Base-by-base conservation (phyloP, 2,329 filamentous ascomycete species). In the Paramyrothecium roridum region DNA sequence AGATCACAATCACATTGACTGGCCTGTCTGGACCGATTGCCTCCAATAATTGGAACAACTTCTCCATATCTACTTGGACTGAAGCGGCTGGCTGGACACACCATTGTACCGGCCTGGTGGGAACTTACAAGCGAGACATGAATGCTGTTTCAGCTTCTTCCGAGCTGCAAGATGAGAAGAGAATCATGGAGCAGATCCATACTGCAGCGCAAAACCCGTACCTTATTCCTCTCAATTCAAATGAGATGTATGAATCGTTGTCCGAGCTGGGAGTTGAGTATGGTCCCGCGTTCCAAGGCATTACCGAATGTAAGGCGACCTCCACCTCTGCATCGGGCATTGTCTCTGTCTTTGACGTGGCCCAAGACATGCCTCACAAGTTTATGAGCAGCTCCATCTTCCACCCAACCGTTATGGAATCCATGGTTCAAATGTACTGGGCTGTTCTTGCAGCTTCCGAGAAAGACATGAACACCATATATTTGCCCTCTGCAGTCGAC, bases 21-120 rank as follows among this genome's bases (percentile, higher is more conserved):
- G 20, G 20, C 46, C 17, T 60, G 8, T 56, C 62, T 2, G 66
- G 67, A 47, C 59, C 65, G 1, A 67, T 70, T 45, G 66, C 67
- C 3, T 77, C 76, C 0, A 76, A 78, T 33, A 64, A 68, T 3
- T 84, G 81, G 80, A 74, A 81, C 50, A 80, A 83, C 62, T 86
- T 86, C 67, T 68, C 74, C 2, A 80, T 86, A 23, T 80, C 75
- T 48, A 83, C 82, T 0, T 83, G 76, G 76, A 76, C 76, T 0
- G 72, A 74, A 16, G 73, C 67, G 13, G 73, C 79, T 45, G 78
- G 79, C 12, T 86, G 83, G 83, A 77, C 77, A 1, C 80, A 86
- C 61, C 79, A 87, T 61, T 85, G 82, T 63, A 73, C 76, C 51
- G 81, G 81, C n/a, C 69, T 81, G 3, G 71, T 85, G 11, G 67